Evolutionary conservation across 148 eudicot species (phyloP), one percentile per base, ranked within the genome.

Genomic region (Rhododendron mucronatum): DNA sequence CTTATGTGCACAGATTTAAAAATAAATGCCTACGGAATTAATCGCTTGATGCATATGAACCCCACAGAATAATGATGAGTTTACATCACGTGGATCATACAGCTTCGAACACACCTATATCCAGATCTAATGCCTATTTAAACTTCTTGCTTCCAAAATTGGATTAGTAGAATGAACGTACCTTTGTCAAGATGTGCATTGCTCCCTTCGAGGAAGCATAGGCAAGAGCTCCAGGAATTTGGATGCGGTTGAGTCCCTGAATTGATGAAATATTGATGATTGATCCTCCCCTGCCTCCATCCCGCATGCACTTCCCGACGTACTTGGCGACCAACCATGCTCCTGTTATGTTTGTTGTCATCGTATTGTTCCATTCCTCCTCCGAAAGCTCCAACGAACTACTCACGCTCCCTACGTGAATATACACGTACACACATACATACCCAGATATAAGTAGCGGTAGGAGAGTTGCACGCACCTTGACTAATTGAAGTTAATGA

Each of bases 291-390:
- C 81, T 79, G 41, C 90, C 87, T 0, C 91, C 86, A 80, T 91
- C 94, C 44, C 95, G 90, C 98, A 95, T 95, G 39, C 84, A 92
- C 73, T 48, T 74, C 28, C 95, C 87, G 0, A 94, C 92, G 45
- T 86, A 84, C 78, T 94, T 95, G 2, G 97, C 92, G 14, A 94
- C 93, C 89, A 95, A 77, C 97, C 98, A 96, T 30, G 93, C 20
- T 30, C 98, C 96, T 0, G 82, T 92, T 41, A 90, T 63, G 47
- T 96, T 94, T 57, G 96, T 96, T 76, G 55, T 89, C 3, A 91
- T 15, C 6, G 90, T 87, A 33, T 80, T 85, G 33, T 92, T 83
- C 97, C 97, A 96, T 91, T 94, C 97, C 45, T 92, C 95, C 84
- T 95, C 95, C 0, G 92, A 74, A 45, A 91, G 3, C 33, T 94